A percentile compares a stretch with the other conserved stretches of the same genome.
Evolutionary conservation across 345 rosid species (phyloP).

Genomic region (Trapa bicornis): DNA sequence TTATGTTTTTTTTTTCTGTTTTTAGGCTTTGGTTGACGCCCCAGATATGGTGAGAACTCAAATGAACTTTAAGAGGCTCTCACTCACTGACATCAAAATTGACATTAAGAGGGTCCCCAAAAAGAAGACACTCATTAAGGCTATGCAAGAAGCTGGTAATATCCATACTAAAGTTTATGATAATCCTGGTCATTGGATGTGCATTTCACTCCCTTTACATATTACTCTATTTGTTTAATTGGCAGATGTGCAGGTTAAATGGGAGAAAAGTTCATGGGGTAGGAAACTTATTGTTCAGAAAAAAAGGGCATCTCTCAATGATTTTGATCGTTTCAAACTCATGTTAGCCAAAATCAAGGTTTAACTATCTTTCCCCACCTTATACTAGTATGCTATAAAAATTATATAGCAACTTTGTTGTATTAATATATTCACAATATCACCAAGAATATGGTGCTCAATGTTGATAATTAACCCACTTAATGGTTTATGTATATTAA

Average conservation of each 20-base stretch:
- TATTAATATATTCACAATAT: background rate
- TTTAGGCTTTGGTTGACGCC: constrained; percentile 73
- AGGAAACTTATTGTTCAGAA: constrained; percentile 69
- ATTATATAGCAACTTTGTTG: background rate
- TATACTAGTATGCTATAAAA: background rate
- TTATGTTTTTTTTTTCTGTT: background rate
- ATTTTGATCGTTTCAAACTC: constrained; percentile 74
- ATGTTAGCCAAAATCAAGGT: constrained; percentile 91
- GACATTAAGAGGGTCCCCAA: constrained; percentile 67
- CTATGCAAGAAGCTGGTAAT: constrained; percentile 73
- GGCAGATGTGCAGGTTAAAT: constrained; percentile 66
- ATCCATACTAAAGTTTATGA: background rate
- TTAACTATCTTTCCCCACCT: background rate
- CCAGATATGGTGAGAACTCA: constrained; percentile 78
- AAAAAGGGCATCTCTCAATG: constrained; percentile 60
- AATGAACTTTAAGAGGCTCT: constrained; percentile 73
- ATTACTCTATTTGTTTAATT: background rate
- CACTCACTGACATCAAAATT: constrained; percentile 60
- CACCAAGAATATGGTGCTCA: background rate
- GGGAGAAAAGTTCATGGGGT: constrained; percentile 88
- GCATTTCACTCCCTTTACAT: background rate
- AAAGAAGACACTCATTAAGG: constrained; percentile 62
- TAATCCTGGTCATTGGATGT: background rate
- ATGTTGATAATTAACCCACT: background rate
- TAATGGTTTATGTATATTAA: background rate